Evolutionary conservation across 2,329 filamentous ascomycete species (phyloP).

Genomic region (Thermothelomyces thermophilus): DNA sequence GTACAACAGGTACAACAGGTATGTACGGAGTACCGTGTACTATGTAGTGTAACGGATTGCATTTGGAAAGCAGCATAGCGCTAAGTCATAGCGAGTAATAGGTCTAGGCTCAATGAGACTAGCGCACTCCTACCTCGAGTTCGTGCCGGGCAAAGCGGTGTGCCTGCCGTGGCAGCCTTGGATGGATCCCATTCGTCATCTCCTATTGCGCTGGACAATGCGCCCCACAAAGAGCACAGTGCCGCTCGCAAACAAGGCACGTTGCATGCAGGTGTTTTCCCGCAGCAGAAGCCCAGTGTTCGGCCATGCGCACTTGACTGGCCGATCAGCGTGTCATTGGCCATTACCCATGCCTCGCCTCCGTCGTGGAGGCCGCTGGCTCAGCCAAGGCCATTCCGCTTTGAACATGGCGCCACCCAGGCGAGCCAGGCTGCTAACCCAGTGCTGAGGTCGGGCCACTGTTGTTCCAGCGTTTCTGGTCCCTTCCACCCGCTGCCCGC

Average conservation of each 20-base stretch:
- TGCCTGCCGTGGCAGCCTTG: conserved; percentile 16
- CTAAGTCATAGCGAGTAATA: neutral
- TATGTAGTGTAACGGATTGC: no score
- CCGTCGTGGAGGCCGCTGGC: conserved; percentile 13
- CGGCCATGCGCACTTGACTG: conserved; percentile 12
- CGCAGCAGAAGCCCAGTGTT: conserved; percentile 19
- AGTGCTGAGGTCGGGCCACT: conserved; percentile 10
- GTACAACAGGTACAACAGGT: neutral
- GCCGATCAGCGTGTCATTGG: conserved; percentile 15
- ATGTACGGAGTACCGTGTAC: no score
- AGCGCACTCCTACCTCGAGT: neutral
- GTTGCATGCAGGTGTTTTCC: neutral
- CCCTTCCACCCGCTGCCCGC: conserved; percentile 23
- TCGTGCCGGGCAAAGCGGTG: conserved; percentile 16
- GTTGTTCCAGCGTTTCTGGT: conserved; percentile 23
- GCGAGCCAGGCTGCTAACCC: conserved; percentile 11
- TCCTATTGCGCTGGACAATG: conserved; percentile 8
- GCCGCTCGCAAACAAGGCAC: conserved; percentile 10
- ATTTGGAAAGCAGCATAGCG: neutral
- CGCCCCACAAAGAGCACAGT: conserved; percentile 16
- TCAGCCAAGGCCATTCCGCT: conserved; percentile 18
- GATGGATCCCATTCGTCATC: conserved; percentile 24
- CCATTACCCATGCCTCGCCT: conserved; percentile 18
- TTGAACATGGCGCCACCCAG: conserved; percentile 21
- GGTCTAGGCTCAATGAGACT: neutral